Base-by-base conservation (phyloP, 306 rosid genomes). In the Dalbergia cultrata region DNA sequence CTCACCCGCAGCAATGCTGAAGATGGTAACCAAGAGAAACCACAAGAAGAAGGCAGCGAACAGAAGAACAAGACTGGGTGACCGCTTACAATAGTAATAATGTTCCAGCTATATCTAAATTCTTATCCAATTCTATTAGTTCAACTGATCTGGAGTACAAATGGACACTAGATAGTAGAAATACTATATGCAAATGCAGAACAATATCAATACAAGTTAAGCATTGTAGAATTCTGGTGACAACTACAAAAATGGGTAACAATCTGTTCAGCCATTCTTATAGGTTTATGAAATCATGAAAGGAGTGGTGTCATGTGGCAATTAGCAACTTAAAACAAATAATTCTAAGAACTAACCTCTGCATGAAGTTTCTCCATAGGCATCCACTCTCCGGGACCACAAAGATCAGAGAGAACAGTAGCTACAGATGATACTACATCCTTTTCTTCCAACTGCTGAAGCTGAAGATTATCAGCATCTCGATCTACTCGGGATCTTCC, bases 361-460 rank as follows among this genome's bases (percentile, higher is more conserved):
- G 90, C 17, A 62, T 95, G 99, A 85, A 95, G 97, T 82, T 89
- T 95, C 89, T 95, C 99, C 99, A 93, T 90, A 22, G 98, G 94
- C 99, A 95, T 95, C 99, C 99, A 95, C 64, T 95, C 99, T 70
- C 99, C 99, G 5, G 99, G 99, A 77, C 99, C 99, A 73, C 99
- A 95, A 56, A 95, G 90, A 81, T 95, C 99, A 62, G 99, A 95
- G 16, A 95, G 96, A 61, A 93, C 98, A 6, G 90, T 93, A 83
- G 99, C 99, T 74, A 95, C 99, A n/a, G 98, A 90, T 21, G 99
- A 95, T 33, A 95, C 99, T n/a, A 95, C 98, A 70, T 93, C 99
- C 88, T 95, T 95, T 60, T 95, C 99, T 84, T 95, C 99, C 88
- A 92, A 79, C 79, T 85, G 98, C 73, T 90, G 90, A 69, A 92